These are phyloP conservation scores for Stephanodiscus triporus DNA, from an alignment of 108 stramenopile genomes.

Conservation along the genomic window DNA sequence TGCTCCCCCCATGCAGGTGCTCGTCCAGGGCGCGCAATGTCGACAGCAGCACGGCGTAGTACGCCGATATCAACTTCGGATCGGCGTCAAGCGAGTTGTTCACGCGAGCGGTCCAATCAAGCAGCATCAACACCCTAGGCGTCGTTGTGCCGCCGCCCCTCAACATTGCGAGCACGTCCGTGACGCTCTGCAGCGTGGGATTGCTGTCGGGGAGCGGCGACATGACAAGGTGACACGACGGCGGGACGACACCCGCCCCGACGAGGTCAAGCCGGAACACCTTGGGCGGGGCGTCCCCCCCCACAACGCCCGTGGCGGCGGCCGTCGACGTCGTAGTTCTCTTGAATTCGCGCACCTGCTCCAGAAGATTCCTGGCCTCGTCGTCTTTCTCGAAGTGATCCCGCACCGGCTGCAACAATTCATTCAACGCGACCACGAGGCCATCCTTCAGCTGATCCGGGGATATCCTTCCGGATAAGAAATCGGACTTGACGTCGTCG, in stretches of 20 bases:
- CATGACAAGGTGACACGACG: constrained; percentile 81
- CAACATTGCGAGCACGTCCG: constrained; percentile 58
- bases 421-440: constrained; percentile 88
- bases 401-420: constrained; percentile 95
- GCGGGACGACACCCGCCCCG: constrained; percentile 57
- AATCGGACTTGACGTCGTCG: constrained; percentile 82
- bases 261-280: constrained; percentile 76
- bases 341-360: constrained; percentile 90
- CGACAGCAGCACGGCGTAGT: constrained; percentile 67
- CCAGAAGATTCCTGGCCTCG: constrained; percentile 88
- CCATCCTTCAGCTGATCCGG: constrained; percentile 78
- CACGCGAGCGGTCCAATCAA: constrained; percentile 89
- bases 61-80: constrained; percentile 79
- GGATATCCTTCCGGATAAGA: constrained; percentile 75
- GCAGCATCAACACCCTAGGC: constrained; percentile 67
- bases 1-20: constrained; percentile 18
- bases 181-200: constrained; percentile 78
- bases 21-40: constrained; percentile 68
- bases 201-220: constrained; percentile 72
- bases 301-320: constrained; percentile 28
- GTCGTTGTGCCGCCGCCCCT: constrained; percentile 24
- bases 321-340: constrained; percentile 6
- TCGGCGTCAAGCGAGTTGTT: constrained; percentile 82
- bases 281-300: constrained; percentile 38
- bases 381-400: constrained; percentile 90